Conservation (phyloP, 148 eudicot species). For the Polygonum maritimum region DNA sequence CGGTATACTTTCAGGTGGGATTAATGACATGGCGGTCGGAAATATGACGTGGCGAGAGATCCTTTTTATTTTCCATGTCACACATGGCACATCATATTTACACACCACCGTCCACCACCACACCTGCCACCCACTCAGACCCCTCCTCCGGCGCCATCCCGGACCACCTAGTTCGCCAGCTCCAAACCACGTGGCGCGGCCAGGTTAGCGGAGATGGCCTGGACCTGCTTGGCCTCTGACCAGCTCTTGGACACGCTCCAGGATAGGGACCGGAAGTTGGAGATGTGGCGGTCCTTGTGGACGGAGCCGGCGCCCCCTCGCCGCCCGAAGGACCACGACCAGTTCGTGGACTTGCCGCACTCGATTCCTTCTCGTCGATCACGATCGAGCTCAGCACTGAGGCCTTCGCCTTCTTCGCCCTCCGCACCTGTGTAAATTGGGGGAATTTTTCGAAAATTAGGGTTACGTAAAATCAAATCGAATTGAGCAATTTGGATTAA, state of each 20-base stretch:
- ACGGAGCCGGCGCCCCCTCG: constrained; percentile 20
- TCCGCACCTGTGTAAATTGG: constrained; percentile 21
- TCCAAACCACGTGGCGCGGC: constrained; percentile 71
- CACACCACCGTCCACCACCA: no score
- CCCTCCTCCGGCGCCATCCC: no score
- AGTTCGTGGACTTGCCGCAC: constrained; percentile 44
- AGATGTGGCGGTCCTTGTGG: constrained; percentile 23
- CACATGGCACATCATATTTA: no score
- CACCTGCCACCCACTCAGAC: no score
- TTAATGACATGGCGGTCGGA: no score
- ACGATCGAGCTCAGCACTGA: constrained; percentile 49
- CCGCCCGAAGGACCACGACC: constrained; percentile 72
- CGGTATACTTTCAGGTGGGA: no score
- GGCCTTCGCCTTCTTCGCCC: constrained; percentile 58
- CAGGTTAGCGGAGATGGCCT: constrained; percentile 67
- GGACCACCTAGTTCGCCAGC: no score
- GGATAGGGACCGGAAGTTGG: constrained; percentile 55
- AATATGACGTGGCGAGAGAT: no score
- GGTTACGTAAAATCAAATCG: not conserved
- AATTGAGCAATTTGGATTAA: not conserved
- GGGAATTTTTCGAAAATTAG: not conserved
- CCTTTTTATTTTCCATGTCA: no score
- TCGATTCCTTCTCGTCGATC: constrained; percentile 52
- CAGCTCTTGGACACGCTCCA: constrained; percentile 66
- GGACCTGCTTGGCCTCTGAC: constrained; percentile 85